phyloP scores from a whole-genome alignment of 768 basidiomycete genomes.

The Hygrocybe punicea region DNA sequence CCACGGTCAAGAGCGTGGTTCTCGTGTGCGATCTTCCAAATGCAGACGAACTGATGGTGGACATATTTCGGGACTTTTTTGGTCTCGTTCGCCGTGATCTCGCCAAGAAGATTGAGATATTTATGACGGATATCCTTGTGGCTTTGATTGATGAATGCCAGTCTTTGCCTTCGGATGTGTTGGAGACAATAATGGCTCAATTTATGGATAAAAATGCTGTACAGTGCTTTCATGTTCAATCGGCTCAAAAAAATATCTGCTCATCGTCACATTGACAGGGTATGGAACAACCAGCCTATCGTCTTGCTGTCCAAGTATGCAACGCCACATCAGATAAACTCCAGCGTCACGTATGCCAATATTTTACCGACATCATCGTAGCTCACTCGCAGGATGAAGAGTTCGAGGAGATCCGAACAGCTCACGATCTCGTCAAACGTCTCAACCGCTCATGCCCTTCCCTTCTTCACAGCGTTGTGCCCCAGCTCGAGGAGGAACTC shows the following conservation, averaged over 20 bases:
- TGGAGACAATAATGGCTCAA: constrained; percentile 80
- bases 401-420: constrained; percentile 62
- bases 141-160: constrained; percentile 86
- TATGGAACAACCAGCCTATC: constrained; percentile 70
- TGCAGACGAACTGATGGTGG: constrained; percentile 77
- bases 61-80: constrained; percentile 84
- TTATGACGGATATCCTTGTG: constrained; percentile 85
- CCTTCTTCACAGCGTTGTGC: constrained; percentile 85
- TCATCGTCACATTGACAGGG: constrained; percentile 38
- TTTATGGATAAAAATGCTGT: constrained; percentile 79
- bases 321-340: constrained; percentile 80
- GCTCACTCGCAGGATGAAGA: constrained; percentile 58
- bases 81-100: constrained; percentile 68
- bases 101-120: constrained; percentile 78
- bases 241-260: not conserved
- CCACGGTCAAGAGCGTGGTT: constrained; percentile 91
- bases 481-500: constrained; percentile 88
- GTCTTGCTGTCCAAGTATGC: constrained; percentile 83
- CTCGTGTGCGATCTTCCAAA: constrained; percentile 88
- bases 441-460: constrained; percentile 77
- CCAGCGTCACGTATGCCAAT: constrained; percentile 83
- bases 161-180: constrained; percentile 69
- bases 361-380: constrained; percentile 88
- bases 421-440: constrained; percentile 83
- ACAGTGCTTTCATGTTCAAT: constrained; percentile 24